Evolutionary conservation across 306 rosid genomes (phyloP).

Genomic region (Canavalia gladiata): DNA sequence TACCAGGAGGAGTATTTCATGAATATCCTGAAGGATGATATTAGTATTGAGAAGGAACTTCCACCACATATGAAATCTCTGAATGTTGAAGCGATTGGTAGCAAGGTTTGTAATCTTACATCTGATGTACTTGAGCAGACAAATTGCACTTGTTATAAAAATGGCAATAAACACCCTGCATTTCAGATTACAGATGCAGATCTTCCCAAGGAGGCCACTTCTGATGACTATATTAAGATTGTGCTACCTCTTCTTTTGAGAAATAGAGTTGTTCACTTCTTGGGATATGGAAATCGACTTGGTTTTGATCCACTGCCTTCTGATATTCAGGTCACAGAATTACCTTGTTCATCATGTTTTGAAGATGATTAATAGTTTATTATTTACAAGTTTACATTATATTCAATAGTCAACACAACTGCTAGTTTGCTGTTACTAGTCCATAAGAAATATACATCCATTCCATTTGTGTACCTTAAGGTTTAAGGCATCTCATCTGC

Average conservation of each 20-base stretch:
- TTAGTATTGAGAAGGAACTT: slow-evolving; percentile 76
- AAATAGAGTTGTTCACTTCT: slow-evolving; percentile 82
- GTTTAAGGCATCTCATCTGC: slow-evolving; percentile 1
- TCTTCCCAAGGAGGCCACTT: slow-evolving; percentile 88
- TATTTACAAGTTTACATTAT: slow-evolving; percentile 3
- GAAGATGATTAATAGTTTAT: slow-evolving; percentile 32
- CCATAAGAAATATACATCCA: neutral
- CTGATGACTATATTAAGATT: slow-evolving; percentile 65
- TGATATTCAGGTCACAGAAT: slow-evolving; percentile 75
- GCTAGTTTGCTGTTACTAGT: neutral
- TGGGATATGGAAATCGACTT: slow-evolving; percentile 93
- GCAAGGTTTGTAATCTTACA: slow-evolving; percentile 68
- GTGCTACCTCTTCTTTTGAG: slow-evolving; percentile 77
- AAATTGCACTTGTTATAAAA: slow-evolving; percentile 29
- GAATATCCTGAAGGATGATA: slow-evolving; percentile 70
- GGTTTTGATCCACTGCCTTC: slow-evolving; percentile 90
- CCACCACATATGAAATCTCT: slow-evolving; percentile 77
- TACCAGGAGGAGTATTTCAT: slow-evolving; percentile 90
- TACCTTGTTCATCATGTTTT: slow-evolving; percentile 19
- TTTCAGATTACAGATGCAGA: slow-evolving; percentile 93
- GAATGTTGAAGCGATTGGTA: slow-evolving; percentile 78
- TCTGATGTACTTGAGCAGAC: slow-evolving; percentile 24
- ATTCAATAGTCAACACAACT: neutral
- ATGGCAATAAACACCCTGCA: slow-evolving; percentile 34
- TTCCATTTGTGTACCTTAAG: neutral